Evolutionary conservation across 1,284 basidiomycete species (phyloP), one percentile per base, ranked within the genome.

Genomic region (Ganoderma lingzhi): DNA sequence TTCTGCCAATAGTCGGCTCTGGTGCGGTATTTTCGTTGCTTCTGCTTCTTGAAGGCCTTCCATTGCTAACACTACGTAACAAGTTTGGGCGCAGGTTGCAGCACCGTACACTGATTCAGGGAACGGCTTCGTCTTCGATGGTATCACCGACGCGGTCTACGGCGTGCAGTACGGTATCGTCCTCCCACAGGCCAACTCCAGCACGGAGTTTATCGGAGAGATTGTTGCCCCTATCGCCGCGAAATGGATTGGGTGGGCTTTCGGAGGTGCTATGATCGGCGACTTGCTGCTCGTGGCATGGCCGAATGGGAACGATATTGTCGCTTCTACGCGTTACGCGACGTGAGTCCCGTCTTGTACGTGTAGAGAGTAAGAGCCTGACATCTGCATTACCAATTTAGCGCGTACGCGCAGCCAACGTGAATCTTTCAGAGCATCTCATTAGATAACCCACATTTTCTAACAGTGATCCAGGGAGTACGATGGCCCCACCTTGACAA

Each of bases 151-250:
- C 63, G 80, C 85, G 32, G 83, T 81, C 2, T 84, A 88, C 73
- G 64, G 75, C 28, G 86, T 89, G 6, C 84, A 83, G 32, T 87
- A 86, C 73, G 88, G 87, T 67, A 84, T 84, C 69, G 80, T 85
- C 48, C 87, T 90, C 73, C 88, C 87, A 28, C 84, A 86, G 23
- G 75, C 83, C 15, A 78, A 77, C 8, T 78, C 80, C n/a, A 80
- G 80, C 23, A 80, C 79, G 37, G 88, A 90, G 74, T 90, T 90
- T 76, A 88, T 91, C 72, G 89, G 85, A 67, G 87, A 88, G 77
- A 85, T 90, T 64, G 85, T 89, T 42, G 85, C 87, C 10, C 88
- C 89, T 3, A 80, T 87, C 62, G 82, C 75, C 8, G 83, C 83
- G 10, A 76, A 83, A 81, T 91, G 88, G 88, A 84, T 84, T 19